Base-by-base conservation (phyloP, 2,329 filamentous ascomycete species). In the Fusarium fracticaudum region DNA sequence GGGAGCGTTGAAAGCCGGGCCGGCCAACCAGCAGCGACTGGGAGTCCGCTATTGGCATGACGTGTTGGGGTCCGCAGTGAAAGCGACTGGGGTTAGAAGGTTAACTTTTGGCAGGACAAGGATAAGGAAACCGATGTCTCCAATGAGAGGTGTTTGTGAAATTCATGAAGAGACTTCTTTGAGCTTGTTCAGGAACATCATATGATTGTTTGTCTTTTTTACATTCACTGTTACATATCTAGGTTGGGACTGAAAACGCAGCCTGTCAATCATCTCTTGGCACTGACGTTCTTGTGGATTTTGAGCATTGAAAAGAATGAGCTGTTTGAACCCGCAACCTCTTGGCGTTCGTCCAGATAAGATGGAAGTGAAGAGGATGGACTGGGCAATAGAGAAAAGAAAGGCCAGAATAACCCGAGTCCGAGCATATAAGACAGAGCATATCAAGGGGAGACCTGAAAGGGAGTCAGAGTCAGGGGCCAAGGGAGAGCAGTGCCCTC, bases 31-130 rank as follows among this genome's bases (percentile, higher is more conserved):
- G 47, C 67, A 20, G 43, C 51, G 38, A 24, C 53, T 33, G n/a
- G 44, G 35, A 68, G 20, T 45, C 59, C 59, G 59, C 60, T 64
- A 57, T 66, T 64, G 43, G 29, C 68, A 69, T 75, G 71, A 69
- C 67, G 72, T 74, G 62, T 69, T 40, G 43, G 47, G 43, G 67
- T 43, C 38, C 45, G 43, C 24, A 67, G 48, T 29, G 14, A 40
- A 35, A 67, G 48, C 20, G 29, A 41, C 63, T 47, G 35, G 60
- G 66, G 60, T 45, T 13, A 48, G 29, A 51, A 50, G 44, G 44
- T 53, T 43, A 60, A 58, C 48, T 22, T 69, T 69, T 53, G 64
- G 40, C 48, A 54, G 37, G 69, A 29, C 44, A 54, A 48, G 64
- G 35, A 68, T 65, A 41, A 60, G 20, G 24, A 57, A 57, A 38